phyloP scores from a whole-genome alignment of 2,329 filamentous ascomycete species.

The Colletotrichum sp. region DNA sequence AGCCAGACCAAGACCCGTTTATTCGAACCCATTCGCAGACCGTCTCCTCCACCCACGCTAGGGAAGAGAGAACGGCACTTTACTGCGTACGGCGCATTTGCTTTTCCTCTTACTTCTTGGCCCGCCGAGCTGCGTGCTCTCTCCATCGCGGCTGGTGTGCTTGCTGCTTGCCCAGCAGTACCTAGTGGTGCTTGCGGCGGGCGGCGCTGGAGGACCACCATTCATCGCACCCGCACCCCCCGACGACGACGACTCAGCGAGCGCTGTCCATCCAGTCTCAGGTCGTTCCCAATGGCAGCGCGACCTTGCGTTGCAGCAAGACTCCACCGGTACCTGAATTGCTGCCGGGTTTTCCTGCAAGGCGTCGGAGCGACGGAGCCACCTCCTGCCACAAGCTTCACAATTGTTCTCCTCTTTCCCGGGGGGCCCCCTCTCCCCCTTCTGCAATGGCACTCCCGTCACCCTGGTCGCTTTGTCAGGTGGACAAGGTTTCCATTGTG shows the following conservation, averaged over 20 bases:
- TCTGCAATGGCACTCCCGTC: neutral
- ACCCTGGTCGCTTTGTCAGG: neutral
- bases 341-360: slow-evolving; percentile 2
- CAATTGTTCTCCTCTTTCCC: neutral
- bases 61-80: neutral
- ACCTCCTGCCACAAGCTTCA: neutral
- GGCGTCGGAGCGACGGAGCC: neutral
- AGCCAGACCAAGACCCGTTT: neutral
- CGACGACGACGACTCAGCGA: neutral
- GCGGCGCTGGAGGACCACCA: neutral
- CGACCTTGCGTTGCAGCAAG: neutral
- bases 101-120: neutral
- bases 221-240: neutral
- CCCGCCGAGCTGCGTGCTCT: neutral
- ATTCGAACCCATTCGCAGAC: neutral
- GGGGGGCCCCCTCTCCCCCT: neutral
- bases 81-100: neutral
- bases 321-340: slow-evolving; percentile 8
- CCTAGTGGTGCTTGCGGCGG: neutral
- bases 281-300: neutral
- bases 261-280: neutral
- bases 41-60: neutral
- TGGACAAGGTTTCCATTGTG: neutral
- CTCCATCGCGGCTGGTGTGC: neutral
- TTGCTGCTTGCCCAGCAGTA: neutral